Conservation (phyloP, 2,329 filamentous ascomycete species). For the Emmonsia crescens region DNA sequence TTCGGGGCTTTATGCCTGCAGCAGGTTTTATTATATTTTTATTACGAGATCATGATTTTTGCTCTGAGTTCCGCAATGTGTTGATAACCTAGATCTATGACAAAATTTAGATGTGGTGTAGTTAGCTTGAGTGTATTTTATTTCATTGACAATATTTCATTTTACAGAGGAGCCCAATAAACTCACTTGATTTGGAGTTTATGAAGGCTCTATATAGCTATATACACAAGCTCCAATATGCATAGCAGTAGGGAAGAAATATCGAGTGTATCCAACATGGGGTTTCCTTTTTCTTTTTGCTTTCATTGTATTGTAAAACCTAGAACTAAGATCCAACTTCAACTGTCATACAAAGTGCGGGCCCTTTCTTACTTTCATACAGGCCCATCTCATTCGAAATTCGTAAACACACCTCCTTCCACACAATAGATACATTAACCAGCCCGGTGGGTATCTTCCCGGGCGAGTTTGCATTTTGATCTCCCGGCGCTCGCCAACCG, state of each 20-base stretch:
- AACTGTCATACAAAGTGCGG: conserved; percentile 23
- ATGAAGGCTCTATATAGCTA: no score
- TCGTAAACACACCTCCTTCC: conserved; percentile 33
- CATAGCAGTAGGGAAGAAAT: no score
- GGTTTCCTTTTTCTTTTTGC: no score
- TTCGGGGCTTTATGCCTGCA: background rate
- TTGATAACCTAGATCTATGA: background rate
- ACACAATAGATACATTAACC: conserved; percentile 22
- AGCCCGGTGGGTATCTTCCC: conserved; percentile 15
- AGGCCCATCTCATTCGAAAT: conserved; percentile 36
- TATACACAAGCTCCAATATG: no score
- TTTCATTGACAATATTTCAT: no score
- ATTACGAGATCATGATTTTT: background rate
- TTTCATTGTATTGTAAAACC: background rate
- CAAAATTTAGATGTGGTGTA: background rate
- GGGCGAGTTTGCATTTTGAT: conserved; percentile 5
- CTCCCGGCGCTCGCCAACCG: conserved; percentile 20
- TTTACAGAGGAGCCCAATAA: no score
- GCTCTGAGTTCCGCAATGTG: background rate
- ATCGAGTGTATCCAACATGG: no score
- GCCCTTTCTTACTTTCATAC: conserved; percentile 31
- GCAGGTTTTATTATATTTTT: background rate
- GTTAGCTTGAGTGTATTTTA: no score
- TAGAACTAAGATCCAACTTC: conserved; percentile 18
- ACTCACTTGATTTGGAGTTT: no score